These are phyloP conservation scores for Neohortaea acidophila DNA, from an alignment of 495 filamentous ascomycete genomes.

Conservation along the genomic window DNA sequence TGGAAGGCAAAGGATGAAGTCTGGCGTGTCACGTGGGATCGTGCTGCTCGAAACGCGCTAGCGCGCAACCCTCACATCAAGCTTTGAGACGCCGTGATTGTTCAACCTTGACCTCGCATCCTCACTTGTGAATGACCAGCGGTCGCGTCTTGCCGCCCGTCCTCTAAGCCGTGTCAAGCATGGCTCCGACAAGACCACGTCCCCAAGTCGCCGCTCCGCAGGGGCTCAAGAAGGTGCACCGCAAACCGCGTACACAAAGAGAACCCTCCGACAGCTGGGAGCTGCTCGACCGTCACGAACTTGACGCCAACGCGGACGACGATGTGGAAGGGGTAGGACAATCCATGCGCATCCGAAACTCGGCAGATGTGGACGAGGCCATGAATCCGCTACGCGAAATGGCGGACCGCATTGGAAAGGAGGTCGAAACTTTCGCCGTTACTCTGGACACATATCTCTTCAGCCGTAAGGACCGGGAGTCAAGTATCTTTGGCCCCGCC, in stretches of 20 bases:
- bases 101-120: too few relatives aligned
- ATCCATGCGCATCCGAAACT: not conserved
- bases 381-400: conserved; percentile 16
- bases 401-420: conserved; percentile 18
- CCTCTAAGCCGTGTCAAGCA: too few relatives aligned
- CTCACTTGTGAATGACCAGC: too few relatives aligned
- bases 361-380: conserved; percentile 6
- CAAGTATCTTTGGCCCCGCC: conserved; percentile 5
- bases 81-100: too few relatives aligned
- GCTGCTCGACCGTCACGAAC: not conserved
- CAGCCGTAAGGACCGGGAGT: not conserved
- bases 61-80: too few relatives aligned
- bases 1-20: too few relatives aligned
- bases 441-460: conserved; percentile 16
- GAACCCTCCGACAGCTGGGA: conserved; percentile 5
- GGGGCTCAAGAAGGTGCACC: conserved; percentile 1
- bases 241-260: conserved; percentile 2
- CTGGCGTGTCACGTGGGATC: too few relatives aligned
- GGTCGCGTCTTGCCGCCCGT: too few relatives aligned
- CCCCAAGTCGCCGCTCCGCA: conserved; percentile 1
- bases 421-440: conserved; percentile 19
- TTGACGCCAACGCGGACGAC: not conserved
- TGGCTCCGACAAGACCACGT: conserved; percentile 1
- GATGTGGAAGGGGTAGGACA: not conserved
- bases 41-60: too few relatives aligned